Conservation (phyloP, 2,329 filamentous ascomycete species). For the Raffaelea deltoideospora region DNA sequence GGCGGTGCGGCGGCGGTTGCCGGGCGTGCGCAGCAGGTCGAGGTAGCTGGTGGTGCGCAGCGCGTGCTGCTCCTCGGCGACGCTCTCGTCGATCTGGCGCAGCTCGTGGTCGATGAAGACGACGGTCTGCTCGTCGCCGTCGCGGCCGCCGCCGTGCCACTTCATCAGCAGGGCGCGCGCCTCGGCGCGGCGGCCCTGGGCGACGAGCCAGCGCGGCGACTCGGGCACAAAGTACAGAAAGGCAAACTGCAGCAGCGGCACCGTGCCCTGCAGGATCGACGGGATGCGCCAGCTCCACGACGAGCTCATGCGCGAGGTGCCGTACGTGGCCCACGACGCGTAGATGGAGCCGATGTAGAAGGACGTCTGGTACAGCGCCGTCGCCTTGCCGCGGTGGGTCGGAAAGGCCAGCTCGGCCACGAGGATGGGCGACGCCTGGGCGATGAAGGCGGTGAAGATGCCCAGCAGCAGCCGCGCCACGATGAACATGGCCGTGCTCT, state of each 20-base stretch:
- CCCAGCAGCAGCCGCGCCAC: conserved; percentile 17
- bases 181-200: conserved; percentile 10
- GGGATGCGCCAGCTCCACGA: conserved; percentile 42
- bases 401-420: conserved; percentile 8
- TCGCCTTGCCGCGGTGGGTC: conserved; percentile 5
- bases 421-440: conserved; percentile 3
- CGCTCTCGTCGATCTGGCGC: conserved; percentile 1
- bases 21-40: conserved; percentile 18
- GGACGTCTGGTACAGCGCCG: conserved; percentile 6
- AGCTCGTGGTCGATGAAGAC: conserved; percentile 37
- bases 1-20: conserved; percentile 5
- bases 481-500: conserved; percentile 15
- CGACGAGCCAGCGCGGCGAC: conserved; percentile 7
- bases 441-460: neutral
- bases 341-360: conserved; percentile 16
- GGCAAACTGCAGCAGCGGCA: conserved; percentile 11
- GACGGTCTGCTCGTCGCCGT: conserved; percentile 14
- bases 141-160: conserved; percentile 7
- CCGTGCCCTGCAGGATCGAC: conserved; percentile 32
- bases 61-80: neutral
- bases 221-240: conserved; percentile 2
- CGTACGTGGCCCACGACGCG: conserved; percentile 18
- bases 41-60: conserved; percentile 13
- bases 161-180: conserved; percentile 18
- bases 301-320: conserved; percentile 17